A percentile compares a stretch with the other conserved stretches of the same genome.
Evolutionary conservation across 2,329 filamentous ascomycete genomes (phyloP).

Genomic region (Capronia coronata): DNA sequence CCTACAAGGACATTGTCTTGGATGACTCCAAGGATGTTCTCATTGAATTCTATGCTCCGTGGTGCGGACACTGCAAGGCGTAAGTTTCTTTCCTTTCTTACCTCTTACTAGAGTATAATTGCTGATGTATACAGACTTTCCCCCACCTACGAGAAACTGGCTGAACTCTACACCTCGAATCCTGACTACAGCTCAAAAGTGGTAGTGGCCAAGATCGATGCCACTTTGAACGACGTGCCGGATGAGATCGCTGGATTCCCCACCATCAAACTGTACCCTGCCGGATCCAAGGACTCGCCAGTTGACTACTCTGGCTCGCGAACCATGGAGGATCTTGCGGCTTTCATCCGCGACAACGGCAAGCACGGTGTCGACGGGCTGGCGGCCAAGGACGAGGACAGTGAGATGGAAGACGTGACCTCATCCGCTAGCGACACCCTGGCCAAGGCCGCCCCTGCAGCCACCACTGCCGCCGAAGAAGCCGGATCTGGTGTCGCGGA

Average conservation of each 20-base stretch:
- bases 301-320: slow-evolving; percentile 82
- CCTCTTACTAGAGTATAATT: slow-evolving; percentile 9
- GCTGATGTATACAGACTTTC: slow-evolving; percentile 43
- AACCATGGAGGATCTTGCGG: slow-evolving; percentile 82
- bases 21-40: slow-evolving; percentile 95
- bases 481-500: slow-evolving; percentile 35
- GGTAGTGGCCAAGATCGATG: slow-evolving; percentile 83
- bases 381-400: slow-evolving; percentile 50
- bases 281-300: slow-evolving; percentile 76
- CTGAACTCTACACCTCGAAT: slow-evolving; percentile 48
- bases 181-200: slow-evolving; percentile 51
- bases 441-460: slow-evolving; percentile 29
- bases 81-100: slow-evolving; percentile 32
- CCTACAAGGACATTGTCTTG: slow-evolving; percentile 84
- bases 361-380: slow-evolving; percentile 71
- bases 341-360: slow-evolving; percentile 92
- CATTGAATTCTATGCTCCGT: slow-evolving; percentile 94
- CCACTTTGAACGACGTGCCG: slow-evolving; percentile 90
- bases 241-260: slow-evolving; percentile 97
- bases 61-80: slow-evolving; percentile 66
- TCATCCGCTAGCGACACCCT: slow-evolving; percentile 31
- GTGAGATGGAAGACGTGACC: slow-evolving; percentile 53
- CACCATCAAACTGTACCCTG: slow-evolving; percentile 96
- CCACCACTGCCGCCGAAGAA: slow-evolving; percentile 47
- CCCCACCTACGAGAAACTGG: slow-evolving; percentile 62